Conservation (phyloP, 2,329 filamentous ascomycete species). For the Scytalidium lignicola region DNA sequence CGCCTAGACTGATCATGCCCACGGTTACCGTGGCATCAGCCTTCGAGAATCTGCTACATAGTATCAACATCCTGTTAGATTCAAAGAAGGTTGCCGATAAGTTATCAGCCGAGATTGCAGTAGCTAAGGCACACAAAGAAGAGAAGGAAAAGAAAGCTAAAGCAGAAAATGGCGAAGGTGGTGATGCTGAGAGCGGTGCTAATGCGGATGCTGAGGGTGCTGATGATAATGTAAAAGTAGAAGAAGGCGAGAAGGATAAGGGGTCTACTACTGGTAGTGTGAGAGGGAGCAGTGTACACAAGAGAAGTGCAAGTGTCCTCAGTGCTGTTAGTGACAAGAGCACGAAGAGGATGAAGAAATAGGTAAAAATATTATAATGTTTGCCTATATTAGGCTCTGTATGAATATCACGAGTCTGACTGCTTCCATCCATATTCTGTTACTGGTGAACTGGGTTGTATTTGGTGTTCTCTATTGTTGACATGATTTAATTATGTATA, state of each 20-base stretch:
- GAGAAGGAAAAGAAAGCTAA: slow-evolving; percentile 31
- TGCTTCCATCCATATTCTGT: background rate
- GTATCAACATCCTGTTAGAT: slow-evolving; percentile 66
- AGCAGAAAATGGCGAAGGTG: slow-evolving; percentile 8
- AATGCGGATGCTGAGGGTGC: slow-evolving; percentile 58
- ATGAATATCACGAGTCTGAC: background rate
- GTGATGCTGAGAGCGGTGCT: slow-evolving; percentile 6
- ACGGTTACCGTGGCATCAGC: slow-evolving; percentile 65
- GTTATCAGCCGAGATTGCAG: slow-evolving; percentile 64
- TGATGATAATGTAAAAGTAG: slow-evolving; percentile 61
- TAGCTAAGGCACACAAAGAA: slow-evolving; percentile 51
- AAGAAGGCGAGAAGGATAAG: slow-evolving; percentile 25
- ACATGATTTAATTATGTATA: too few species aligned
- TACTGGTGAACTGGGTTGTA: too few species aligned
- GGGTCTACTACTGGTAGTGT: slow-evolving; percentile 52
- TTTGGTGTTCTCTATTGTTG: too few species aligned
- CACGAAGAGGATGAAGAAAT: slow-evolving; percentile 43
- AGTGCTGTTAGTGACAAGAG: slow-evolving; percentile 62
- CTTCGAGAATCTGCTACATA: slow-evolving; percentile 66
- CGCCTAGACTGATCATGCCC: slow-evolving; percentile 65
- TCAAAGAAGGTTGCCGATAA: slow-evolving; percentile 71
- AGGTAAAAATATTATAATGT: background rate
- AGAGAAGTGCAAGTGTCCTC: slow-evolving; percentile 78
- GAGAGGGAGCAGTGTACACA: slow-evolving; percentile 62
- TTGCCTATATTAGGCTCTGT: background rate